These are phyloP conservation scores for Alternaria alternata DNA, from an alignment of 2,329 filamentous ascomycete genomes.

Conservation along the genomic window DNA sequence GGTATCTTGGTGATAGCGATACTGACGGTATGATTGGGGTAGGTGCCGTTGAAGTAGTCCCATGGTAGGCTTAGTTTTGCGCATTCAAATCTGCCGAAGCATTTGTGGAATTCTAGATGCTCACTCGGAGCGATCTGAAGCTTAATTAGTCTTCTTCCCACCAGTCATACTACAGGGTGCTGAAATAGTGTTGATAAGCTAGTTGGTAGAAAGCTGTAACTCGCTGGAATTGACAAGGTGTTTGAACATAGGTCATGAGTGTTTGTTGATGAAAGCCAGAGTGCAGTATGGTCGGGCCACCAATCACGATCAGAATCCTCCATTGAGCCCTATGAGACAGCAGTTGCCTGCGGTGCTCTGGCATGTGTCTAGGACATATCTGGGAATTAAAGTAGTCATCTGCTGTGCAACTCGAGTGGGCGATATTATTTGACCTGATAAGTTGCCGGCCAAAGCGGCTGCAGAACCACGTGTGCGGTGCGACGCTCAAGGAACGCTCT, in stretches of 20 bases:
- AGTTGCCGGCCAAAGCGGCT: constrained; percentile 10
- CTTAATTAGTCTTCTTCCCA: constrained; percentile 21
- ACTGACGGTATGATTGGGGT: constrained; percentile 38
- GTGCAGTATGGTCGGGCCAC: constrained; percentile 1
- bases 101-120: constrained; percentile 42
- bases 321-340: background rate
- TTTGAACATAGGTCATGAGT: background rate
- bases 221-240: background rate
- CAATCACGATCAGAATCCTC: background rate
- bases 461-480: constrained; percentile 10
- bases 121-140: constrained; percentile 36
- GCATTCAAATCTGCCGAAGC: constrained; percentile 44
- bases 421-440: constrained; percentile 11
- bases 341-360: background rate
- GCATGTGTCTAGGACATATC: background rate
- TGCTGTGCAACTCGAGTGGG: constrained; percentile 5
- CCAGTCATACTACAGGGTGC: background rate
- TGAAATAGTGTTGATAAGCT: background rate
- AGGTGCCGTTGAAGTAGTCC: constrained; percentile 50
- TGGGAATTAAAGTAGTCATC: background rate
- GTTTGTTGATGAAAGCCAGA: background rate
- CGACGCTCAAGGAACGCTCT: constrained; percentile 8
- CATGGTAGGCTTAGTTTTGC: constrained; percentile 47
- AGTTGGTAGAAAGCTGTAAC: background rate
- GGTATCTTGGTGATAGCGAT: constrained; percentile 45